Percentiles rank a stretch among this genome's conserved stretches.
phyloP scores from a whole-genome alignment of 192 early-diverging fungal genomes.

The Coemansia sp. region DNA sequence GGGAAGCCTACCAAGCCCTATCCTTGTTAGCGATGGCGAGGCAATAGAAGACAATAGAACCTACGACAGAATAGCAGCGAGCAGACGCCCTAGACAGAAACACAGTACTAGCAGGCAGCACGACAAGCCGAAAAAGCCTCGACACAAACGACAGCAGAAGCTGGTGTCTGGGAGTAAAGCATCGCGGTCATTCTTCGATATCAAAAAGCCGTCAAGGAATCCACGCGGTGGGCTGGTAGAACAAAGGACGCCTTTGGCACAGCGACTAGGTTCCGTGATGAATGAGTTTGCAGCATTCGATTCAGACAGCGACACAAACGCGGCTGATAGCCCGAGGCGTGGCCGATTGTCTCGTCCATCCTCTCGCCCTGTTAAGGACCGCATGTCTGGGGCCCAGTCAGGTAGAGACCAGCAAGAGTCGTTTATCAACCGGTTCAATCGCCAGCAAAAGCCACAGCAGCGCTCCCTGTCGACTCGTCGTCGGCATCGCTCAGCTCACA shows the following conservation, averaged over 20 bases:
- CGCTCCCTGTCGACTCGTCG: not conserved
- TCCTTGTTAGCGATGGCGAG: conserved; percentile 49
- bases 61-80: conserved; percentile 4
- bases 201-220: not conserved
- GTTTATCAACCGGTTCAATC: conserved; percentile 19
- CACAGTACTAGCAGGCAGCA: not conserved
- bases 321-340: not conserved
- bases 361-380: not conserved
- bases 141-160: not conserved
- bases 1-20: conserved; percentile 8
- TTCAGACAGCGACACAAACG: conserved; percentile 29
- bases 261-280: conserved; percentile 37
- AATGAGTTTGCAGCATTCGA: conserved; percentile 47
- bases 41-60: conserved; percentile 41
- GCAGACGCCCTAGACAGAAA: not conserved
- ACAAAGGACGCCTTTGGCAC: conserved; percentile 3
- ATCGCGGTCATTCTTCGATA: not conserved
- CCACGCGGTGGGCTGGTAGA: not conserved
- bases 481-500: not conserved
- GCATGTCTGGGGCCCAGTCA: not conserved
- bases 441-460: conserved; percentile 1
- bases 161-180: not conserved
- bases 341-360: not conserved
- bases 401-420: conserved; percentile 8
- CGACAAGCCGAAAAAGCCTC: not conserved